These are phyloP conservation scores for Phaeophleospora eucalypticola DNA, from an alignment of 2,329 filamentous ascomycete species.

Conservation along the genomic window DNA sequence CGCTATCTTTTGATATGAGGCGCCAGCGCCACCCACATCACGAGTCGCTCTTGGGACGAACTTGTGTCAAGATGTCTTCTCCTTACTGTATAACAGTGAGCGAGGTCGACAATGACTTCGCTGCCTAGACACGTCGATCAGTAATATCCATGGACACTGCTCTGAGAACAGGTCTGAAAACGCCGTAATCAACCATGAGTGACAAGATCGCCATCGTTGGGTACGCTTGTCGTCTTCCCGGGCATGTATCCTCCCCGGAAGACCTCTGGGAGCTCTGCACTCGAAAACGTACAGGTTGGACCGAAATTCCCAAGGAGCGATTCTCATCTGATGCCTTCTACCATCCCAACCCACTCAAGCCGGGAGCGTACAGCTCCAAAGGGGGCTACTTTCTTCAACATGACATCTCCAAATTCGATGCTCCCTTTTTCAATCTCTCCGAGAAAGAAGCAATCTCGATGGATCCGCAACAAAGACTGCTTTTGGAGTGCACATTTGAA, in stretches of 20 bases:
- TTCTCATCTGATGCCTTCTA: slow-evolving; percentile 18
- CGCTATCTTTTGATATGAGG: too few relatives aligned
- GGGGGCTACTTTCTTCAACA: slow-evolving; percentile 14
- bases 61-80: too few relatives aligned
- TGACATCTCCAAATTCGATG: slow-evolving; percentile 18
- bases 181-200: too few relatives aligned
- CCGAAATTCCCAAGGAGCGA: slow-evolving; percentile 11
- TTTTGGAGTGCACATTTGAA: slow-evolving; percentile 19
- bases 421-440: slow-evolving; percentile 20
- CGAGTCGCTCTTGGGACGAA: too few relatives aligned
- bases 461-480: slow-evolving; percentile 22
- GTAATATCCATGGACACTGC: too few relatives aligned
- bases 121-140: too few relatives aligned
- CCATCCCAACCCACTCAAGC: slow-evolving; percentile 5
- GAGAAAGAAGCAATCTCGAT: slow-evolving; percentile 15
- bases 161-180: too few relatives aligned
- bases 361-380: slow-evolving; percentile 25
- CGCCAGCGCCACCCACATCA: too few relatives aligned
- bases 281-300: background rate
- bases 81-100: too few relatives aligned
- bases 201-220: slow-evolving; percentile 11
- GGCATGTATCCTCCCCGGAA: slow-evolving; percentile 5
- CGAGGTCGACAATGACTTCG: too few relatives aligned
- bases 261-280: slow-evolving; percentile 14
- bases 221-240: slow-evolving; percentile 8